Conservation (phyloP, 495 filamentous ascomycete genomes). For the Cairneyella variabilis region DNA sequence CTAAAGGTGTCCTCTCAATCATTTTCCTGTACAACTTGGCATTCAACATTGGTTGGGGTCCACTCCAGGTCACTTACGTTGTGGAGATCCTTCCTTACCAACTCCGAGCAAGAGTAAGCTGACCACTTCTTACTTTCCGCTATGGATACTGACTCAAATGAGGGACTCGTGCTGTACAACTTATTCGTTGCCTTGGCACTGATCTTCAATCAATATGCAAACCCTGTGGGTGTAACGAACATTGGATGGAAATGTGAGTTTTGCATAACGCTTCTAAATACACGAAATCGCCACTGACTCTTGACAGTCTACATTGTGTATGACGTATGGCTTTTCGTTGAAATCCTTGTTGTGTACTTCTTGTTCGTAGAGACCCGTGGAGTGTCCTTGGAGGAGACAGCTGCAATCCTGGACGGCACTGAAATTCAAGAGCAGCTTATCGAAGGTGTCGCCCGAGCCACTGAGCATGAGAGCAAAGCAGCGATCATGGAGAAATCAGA, state of each 20-base stretch:
- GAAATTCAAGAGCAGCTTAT: slow-evolving; percentile 9
- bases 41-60: slow-evolving; percentile 60
- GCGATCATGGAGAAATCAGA: not conserved
- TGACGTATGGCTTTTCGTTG: slow-evolving; percentile 30
- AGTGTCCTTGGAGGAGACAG: slow-evolving; percentile 31
- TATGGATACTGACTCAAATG: slow-evolving; percentile 36
- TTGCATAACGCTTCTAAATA: not conserved
- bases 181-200: slow-evolving; percentile 46
- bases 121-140: no score
- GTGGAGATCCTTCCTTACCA: slow-evolving; percentile 71
- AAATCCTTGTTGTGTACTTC: slow-evolving; percentile 31
- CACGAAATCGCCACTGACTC: slow-evolving; percentile 2
- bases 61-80: slow-evolving; percentile 61
- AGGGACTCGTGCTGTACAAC: slow-evolving; percentile 51
- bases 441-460: slow-evolving; percentile 8
- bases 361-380: slow-evolving; percentile 31
- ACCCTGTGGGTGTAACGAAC: slow-evolving; percentile 54
- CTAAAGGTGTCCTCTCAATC: slow-evolving; percentile 51
- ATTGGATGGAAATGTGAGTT: slow-evolving; percentile 32
- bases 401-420: slow-evolving; percentile 30
- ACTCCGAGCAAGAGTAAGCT: slow-evolving; percentile 57
- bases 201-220: slow-evolving; percentile 54
- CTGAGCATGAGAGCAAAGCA: slow-evolving; percentile 2
- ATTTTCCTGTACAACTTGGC: slow-evolving; percentile 51
- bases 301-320: slow-evolving; percentile 24